phyloP scores from a whole-genome alignment of 2,329 filamentous ascomycete species.

The Pseudogymnoascus pannorum region DNA sequence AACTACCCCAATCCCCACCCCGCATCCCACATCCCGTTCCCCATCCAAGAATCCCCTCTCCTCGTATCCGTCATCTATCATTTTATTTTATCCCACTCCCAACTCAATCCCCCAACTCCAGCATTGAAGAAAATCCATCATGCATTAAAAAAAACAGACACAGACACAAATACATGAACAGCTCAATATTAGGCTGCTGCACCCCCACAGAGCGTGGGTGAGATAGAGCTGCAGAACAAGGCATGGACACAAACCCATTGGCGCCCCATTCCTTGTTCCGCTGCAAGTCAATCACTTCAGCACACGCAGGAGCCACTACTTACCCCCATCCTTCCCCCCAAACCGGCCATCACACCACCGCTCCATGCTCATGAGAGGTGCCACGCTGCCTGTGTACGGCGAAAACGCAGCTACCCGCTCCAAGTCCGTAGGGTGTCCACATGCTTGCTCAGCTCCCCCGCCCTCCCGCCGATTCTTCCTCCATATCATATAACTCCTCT shows the following conservation, averaged over 20 bases:
- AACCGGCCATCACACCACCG: not conserved
- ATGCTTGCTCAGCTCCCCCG: not conserved
- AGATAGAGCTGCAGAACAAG: not conserved
- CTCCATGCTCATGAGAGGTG: not conserved
- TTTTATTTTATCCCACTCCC: not conserved
- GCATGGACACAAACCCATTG: not conserved
- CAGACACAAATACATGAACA: not conserved
- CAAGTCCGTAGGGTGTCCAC: not conserved
- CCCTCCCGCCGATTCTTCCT: not conserved
- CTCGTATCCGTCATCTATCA: constrained; percentile 4
- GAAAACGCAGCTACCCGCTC: not conserved
- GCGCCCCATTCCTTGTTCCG: not conserved
- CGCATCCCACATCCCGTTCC: not conserved
- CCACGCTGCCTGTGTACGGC: not conserved
- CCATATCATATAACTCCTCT: not conserved
- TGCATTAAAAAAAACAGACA: not conserved
- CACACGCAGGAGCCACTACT: not conserved
- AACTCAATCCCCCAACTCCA: not conserved
- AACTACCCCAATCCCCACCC: not conserved
- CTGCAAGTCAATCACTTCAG: not conserved
- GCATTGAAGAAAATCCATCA: not conserved
- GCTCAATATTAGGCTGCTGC: not conserved
- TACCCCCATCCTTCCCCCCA: not conserved
- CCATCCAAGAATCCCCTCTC: not conserved
- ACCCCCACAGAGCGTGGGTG: not conserved